Percentiles rank a stretch among this genome's conserved stretches.
Conservation (phyloP, 768 basidiomycete species). For the Panus rudis region DNA sequence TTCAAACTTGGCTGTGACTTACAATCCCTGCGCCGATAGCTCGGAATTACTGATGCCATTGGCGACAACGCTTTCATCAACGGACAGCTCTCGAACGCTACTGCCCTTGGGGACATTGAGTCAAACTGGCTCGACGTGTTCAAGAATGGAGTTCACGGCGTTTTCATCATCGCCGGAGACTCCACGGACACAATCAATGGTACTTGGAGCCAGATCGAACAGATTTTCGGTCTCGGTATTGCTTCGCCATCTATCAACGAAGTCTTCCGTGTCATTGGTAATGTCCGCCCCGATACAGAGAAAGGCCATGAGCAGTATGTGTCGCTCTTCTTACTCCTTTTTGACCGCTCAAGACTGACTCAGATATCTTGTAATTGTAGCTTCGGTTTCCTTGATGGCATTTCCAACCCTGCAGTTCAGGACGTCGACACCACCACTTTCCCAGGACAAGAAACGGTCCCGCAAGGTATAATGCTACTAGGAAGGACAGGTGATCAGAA, state of each 20-base stretch:
- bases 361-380: not conserved
- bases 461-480: slow-evolving; percentile 22
- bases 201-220: slow-evolving; percentile 14
- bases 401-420: slow-evolving; percentile 23
- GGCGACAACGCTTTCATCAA: slow-evolving; percentile 29
- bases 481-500: slow-evolving; percentile 10
- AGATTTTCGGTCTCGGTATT: slow-evolving; percentile 21
- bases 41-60: slow-evolving; percentile 34
- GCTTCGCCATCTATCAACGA: slow-evolving; percentile 32
- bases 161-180: slow-evolving; percentile 45
- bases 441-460: slow-evolving; percentile 19
- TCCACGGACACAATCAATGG: slow-evolving; percentile 28
- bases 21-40: slow-evolving; percentile 15
- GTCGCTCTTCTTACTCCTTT: not conserved
- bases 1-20: too few relatives aligned
- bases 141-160: slow-evolving; percentile 37
- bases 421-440: slow-evolving; percentile 18
- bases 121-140: slow-evolving; percentile 47
- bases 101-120: slow-evolving; percentile 25
- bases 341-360: not conserved
- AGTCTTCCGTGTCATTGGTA: slow-evolving; percentile 29
- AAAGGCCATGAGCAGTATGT: slow-evolving; percentile 23
- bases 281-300: slow-evolving; percentile 21
- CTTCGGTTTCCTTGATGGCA: slow-evolving; percentile 25
- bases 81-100: slow-evolving; percentile 37